Conservation (phyloP, 2,329 filamentous ascomycete species). For the Curvularia verruculosa region DNA sequence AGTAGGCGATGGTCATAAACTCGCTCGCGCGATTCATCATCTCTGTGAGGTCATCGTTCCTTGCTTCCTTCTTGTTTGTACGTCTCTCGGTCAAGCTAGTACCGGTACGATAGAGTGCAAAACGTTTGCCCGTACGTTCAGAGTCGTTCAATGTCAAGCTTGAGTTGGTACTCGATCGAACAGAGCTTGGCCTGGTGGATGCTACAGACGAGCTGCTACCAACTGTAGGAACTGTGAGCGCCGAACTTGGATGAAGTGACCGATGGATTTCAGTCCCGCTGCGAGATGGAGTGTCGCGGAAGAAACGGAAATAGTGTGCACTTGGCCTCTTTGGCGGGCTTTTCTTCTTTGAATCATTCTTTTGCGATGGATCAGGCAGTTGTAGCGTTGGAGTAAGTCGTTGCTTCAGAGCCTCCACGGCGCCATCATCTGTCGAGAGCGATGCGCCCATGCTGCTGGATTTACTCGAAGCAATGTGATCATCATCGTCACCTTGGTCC, state of each 20-base stretch:
- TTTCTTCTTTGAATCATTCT: slow-evolving; percentile 38
- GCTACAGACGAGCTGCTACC: slow-evolving; percentile 16
- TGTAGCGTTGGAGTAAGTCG: slow-evolving; percentile 81
- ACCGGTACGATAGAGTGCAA: slow-evolving; percentile 49
- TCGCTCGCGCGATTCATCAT: slow-evolving; percentile 96
- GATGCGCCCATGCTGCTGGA: slow-evolving; percentile 27
- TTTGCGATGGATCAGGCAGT: slow-evolving; percentile 54
- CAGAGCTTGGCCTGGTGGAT: slow-evolving; percentile 40
- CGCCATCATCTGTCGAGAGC: slow-evolving; percentile 52
- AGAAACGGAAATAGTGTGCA: slow-evolving; percentile 45
- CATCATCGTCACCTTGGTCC: slow-evolving; percentile 54
- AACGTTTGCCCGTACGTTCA: slow-evolving; percentile 47
- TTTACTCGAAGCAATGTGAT: slow-evolving; percentile 26
- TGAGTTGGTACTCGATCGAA: slow-evolving; percentile 34
- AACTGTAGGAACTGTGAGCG: slow-evolving; percentile 17
- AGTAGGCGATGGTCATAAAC: slow-evolving; percentile 96
- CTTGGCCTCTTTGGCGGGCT: slow-evolving; percentile 33
- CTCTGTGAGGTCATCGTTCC: slow-evolving; percentile 88
- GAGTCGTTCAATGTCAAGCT: slow-evolving; percentile 36
- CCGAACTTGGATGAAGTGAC: slow-evolving; percentile 40
- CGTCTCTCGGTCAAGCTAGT: slow-evolving; percentile 53
- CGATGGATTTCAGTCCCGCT: slow-evolving; percentile 41
- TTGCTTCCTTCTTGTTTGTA: slow-evolving; percentile 61
- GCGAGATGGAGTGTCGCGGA: slow-evolving; percentile 40
- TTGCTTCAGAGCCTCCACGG: slow-evolving; percentile 77